Conservation (phyloP, 257 asterid species). For the Plantago major region DNA sequence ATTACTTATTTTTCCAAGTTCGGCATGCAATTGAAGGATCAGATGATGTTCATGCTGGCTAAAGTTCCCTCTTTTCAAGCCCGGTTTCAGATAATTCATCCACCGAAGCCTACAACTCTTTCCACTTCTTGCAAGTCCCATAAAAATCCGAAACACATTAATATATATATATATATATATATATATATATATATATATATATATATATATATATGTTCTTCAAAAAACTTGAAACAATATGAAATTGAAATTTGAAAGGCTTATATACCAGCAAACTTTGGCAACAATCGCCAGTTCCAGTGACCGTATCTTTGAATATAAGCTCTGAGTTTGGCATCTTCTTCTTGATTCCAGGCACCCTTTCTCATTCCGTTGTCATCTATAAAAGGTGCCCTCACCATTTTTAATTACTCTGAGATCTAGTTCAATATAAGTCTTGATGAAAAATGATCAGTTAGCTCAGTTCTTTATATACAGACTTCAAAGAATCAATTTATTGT, state of each 20-base stretch:
- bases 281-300: conserved; percentile 22
- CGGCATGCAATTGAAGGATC: conserved; percentile 23
- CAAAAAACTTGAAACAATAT: too few relatives aligned
- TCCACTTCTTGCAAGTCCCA: conserved; percentile 48
- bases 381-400: conserved; percentile 17
- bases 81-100: conserved; percentile 44
- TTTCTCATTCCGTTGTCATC: conserved; percentile 20
- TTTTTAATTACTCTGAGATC: neutral
- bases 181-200: too few relatives aligned
- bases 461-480: too few relatives aligned
- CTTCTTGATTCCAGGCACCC: conserved; percentile 19
- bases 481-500: too few relatives aligned
- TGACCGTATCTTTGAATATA: conserved; percentile 17
- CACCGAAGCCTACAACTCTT: conserved; percentile 50
- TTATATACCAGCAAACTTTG: conserved; percentile 7
- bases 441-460: too few relatives aligned
- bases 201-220: too few relatives aligned
- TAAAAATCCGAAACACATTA: neutral
- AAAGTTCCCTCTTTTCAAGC: conserved; percentile 33
- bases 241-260: too few relatives aligned
- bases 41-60: conserved; percentile 31
- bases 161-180: too few relatives aligned
- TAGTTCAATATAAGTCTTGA: too few relatives aligned
- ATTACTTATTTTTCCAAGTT: conserved; percentile 42
- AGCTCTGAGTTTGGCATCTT: conserved; percentile 20